A percentile compares a stretch with the other conserved stretches of the same genome.
phyloP scores from a whole-genome alignment of 2,329 filamentous ascomycete species.

The Cercospora sp. region DNA sequence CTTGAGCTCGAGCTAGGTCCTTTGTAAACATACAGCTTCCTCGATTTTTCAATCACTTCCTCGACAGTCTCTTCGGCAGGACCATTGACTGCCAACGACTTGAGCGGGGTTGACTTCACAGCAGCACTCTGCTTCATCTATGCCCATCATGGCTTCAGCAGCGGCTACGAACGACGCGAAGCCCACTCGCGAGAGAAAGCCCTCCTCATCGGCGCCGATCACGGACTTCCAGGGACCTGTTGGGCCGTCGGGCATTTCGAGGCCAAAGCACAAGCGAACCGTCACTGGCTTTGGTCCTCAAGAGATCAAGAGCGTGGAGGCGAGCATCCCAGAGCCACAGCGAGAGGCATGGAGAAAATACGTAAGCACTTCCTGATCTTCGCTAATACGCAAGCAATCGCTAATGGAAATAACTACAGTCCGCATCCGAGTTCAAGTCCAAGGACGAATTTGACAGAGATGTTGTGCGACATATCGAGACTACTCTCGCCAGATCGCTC shows the following conservation, averaged over 20 bases:
- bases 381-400: neutral
- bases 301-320: slow-evolving; percentile 93
- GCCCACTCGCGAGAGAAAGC: slow-evolving; percentile 68
- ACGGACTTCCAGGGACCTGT: slow-evolving; percentile 83
- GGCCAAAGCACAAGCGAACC: slow-evolving; percentile 97
- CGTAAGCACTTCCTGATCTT: slow-evolving; percentile 43
- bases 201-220: slow-evolving; percentile 78
- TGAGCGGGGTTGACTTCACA: neutral
- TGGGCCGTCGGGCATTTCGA: slow-evolving; percentile 74
- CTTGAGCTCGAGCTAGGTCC: slow-evolving; percentile 7
- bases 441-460: slow-evolving; percentile 82
- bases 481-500: slow-evolving; percentile 88
- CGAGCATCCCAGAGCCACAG: slow-evolving; percentile 84
- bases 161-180: slow-evolving; percentile 36
- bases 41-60: neutral
- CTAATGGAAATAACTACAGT: slow-evolving; percentile 44
- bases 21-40: slow-evolving; percentile 7
- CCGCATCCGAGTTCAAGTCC: slow-evolving; percentile 67
- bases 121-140: neutral
- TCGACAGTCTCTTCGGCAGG: neutral
- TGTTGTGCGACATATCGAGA: slow-evolving; percentile 92
- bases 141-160: slow-evolving; percentile 26
- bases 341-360: slow-evolving; percentile 71
- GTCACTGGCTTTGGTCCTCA: slow-evolving; percentile 86
- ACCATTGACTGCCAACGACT: neutral